A percentile compares a stretch with the other conserved stretches of the same genome.
These are phyloP conservation scores for Triglochin maritima DNA, from an alignment of 106 monocot species.

Conservation along the genomic window DNA sequence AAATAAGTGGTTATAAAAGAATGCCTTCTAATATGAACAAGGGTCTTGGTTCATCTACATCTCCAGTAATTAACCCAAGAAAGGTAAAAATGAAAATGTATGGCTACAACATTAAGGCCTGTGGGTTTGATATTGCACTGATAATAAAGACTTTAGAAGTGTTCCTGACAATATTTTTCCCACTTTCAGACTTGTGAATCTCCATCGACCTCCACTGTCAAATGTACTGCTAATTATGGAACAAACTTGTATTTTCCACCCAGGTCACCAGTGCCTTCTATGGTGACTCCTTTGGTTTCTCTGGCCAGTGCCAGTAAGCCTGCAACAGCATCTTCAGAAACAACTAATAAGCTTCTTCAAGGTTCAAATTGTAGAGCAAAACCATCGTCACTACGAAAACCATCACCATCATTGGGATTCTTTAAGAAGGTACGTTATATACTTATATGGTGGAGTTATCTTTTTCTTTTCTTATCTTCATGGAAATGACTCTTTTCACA, in stretches of 20 bases:
- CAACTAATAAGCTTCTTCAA: neutral
- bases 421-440: conserved; percentile 32
- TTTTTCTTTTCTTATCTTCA: neutral
- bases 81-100: neutral
- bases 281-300: neutral
- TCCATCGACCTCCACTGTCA: no score
- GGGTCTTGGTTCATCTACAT: conserved; percentile 4
- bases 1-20: neutral
- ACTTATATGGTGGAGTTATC: neutral
- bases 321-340: neutral
- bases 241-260: neutral
- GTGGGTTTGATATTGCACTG: no score
- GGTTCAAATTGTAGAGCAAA: conserved; percentile 16
- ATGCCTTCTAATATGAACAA: conserved; percentile 2
- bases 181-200: no score
- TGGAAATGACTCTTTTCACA: neutral
- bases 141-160: no score
- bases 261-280: neutral
- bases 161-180: no score
- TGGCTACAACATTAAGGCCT: no score
- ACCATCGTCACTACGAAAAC: conserved; percentile 60
- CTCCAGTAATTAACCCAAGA: neutral
- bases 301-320: no score
- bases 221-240: neutral
- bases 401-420: conserved; percentile 70